These are phyloP conservation scores for Ophiostoma quercus DNA, from an alignment of 2,329 filamentous ascomycete genomes.

Conservation along the genomic window DNA sequence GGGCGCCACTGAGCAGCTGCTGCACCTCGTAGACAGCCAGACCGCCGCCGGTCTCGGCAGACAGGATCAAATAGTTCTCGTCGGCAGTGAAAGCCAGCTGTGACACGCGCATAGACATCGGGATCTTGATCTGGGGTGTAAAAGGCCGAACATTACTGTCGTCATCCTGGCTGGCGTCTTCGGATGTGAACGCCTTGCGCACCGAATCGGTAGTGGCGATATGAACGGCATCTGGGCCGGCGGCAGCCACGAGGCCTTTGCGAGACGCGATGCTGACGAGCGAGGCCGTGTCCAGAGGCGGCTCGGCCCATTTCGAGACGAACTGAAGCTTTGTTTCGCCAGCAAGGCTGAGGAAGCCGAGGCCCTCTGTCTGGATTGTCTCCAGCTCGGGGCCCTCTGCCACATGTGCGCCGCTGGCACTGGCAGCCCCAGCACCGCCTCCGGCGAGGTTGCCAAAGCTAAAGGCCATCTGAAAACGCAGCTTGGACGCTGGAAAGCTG, in stretches of 20 bases:
- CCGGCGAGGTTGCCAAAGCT: constrained; percentile 49
- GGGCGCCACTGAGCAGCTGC: constrained; percentile 56
- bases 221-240: constrained; percentile 72
- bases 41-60: constrained; percentile 74
- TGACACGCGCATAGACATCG: constrained; percentile 69
- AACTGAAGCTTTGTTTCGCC: constrained; percentile 80
- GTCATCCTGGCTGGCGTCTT: constrained; percentile 37
- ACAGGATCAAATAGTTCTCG: constrained; percentile 76
- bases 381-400: constrained; percentile 60
- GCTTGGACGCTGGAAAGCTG: constrained; percentile 18
- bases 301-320: constrained; percentile 69
- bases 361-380: constrained; percentile 75
- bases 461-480: constrained; percentile 53
- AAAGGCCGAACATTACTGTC: constrained; percentile 65
- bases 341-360: constrained; percentile 76
- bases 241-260: constrained; percentile 79
- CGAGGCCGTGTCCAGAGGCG: constrained; percentile 72
- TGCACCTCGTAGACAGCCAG: constrained; percentile 77
- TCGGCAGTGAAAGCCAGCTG: constrained; percentile 90
- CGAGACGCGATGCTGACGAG: constrained; percentile 77
- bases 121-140: constrained; percentile 65
- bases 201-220: constrained; percentile 73
- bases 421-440: constrained; percentile 36
- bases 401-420: constrained; percentile 33
- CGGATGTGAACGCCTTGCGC: constrained; percentile 63